These are phyloP conservation scores for Candida koratica DNA, from an alignment of 805 yeast species.

Conservation along the genomic window DNA sequence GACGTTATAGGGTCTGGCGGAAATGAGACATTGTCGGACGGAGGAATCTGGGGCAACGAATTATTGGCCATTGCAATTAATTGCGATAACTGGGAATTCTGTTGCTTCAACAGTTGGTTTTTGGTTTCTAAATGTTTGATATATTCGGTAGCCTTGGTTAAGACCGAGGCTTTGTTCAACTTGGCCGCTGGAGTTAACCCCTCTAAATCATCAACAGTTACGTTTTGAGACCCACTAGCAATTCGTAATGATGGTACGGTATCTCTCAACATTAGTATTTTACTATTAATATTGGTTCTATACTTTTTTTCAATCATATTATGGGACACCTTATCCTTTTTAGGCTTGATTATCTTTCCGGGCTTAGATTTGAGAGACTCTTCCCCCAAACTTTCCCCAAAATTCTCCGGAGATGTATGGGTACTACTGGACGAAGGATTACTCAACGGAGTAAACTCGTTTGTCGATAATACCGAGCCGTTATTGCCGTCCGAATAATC, in stretches of 20 bases:
- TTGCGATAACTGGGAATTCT: constrained; percentile 42
- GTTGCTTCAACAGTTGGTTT: constrained; percentile 45
- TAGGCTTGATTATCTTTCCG: constrained; percentile 39
- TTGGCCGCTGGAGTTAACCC: constrained; percentile 75
- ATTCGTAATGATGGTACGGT: constrained; percentile 75
- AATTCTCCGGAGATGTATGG: constrained; percentile 21
- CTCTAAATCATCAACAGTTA: constrained; percentile 49
- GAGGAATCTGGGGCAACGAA: constrained; percentile 8
- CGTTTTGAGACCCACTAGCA: constrained; percentile 44
- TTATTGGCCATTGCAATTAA: constrained; percentile 33
- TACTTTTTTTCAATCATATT: constrained; percentile 80
- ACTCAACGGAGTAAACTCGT: constrained; percentile 20
- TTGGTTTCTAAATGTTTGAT: constrained; percentile 68
- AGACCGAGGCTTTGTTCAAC: constrained; percentile 71
- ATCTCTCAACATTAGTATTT: constrained; percentile 63
- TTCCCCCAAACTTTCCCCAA: neutral
- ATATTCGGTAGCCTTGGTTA: constrained; percentile 74
- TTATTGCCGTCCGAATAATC: constrained; percentile 3
- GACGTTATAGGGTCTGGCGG: too few species aligned
- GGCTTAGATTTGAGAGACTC: constrained; percentile 2
- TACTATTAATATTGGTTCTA: constrained; percentile 70
- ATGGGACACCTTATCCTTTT: constrained; percentile 62
- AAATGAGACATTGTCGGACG: constrained; percentile 1
- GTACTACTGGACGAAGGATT: constrained; percentile 18
- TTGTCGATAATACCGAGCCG: constrained; percentile 9